Base-by-base conservation (phyloP, 2,329 filamentous ascomycete genomes). In the Trichoderma asperellum region DNA sequence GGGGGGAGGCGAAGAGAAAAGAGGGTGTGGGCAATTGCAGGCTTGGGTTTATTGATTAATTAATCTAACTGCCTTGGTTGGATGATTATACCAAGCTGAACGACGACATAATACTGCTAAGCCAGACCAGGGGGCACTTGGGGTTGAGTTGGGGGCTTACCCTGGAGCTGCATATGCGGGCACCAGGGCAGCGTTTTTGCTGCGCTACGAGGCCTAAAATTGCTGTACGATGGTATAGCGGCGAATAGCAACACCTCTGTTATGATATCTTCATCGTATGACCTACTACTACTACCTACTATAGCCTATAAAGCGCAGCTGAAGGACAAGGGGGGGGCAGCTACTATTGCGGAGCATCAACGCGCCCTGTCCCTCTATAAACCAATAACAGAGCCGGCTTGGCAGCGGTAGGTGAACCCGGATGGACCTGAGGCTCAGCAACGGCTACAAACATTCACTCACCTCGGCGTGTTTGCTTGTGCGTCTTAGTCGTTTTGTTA, bases 11-110 rank as follows among this genome's bases (percentile, higher is more conserved):
- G 49, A 12, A 2, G 16, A 34, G 27, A 12, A 24, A 52, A 37
- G 63, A 49, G 29, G 63, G 55, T 67, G 64, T 67, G 64, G 27
- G 32, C 12, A 14, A 21, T 32, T 37, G 47, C 29, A 63, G 60
- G 29, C 21, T 64, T 64, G 49, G 32, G 16, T 24, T 29, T 14
- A 21, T 56, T 32, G 12, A 64, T 64, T 32, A 18, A 64, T 64
- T n/a, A 43, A 53, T 40, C 14, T 43, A 12, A 18, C 18, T 43
- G 27, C 34, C 24, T 40, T 43, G 35, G 61, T 55, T 64, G 35
- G 59, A 12, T 62, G 59, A 18, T 35, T 32, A 12, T 27, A 35
- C 21, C 14, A 35, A 56, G 49, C 8, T 29, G 34, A 24, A 32
- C 21, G 34, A 14, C 1, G 27, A 63, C 24, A 24, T 24, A n/a